A percentile compares a stretch with the other conserved stretches of the same genome.
phyloP scores from a whole-genome alignment of 331 rosid species.

The Pyracantha coccinea region DNA sequence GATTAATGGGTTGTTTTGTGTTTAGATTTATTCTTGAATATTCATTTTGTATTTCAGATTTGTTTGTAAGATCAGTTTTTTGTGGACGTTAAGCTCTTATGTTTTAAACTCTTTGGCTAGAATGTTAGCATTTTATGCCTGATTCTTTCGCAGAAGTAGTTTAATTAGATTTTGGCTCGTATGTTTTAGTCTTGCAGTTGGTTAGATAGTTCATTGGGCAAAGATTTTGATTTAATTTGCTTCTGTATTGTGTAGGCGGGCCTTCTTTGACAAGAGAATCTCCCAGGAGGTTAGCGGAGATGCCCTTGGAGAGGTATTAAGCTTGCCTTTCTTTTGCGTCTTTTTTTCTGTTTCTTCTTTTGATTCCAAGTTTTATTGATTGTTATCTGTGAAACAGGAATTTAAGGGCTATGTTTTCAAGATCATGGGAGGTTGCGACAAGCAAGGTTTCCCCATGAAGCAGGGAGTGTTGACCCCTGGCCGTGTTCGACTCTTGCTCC shows the following conservation, averaged over 20 bases:
- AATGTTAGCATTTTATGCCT: not conserved
- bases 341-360: not conserved
- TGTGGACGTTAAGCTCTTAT: not conserved
- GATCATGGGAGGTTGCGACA: slow-evolving; percentile 86
- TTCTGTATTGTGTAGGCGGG: slow-evolving; percentile 32
- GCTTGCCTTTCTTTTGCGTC: not conserved
- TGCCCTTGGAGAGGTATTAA: slow-evolving; percentile 63
- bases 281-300: slow-evolving; percentile 88
- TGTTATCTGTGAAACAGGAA: slow-evolving; percentile 30
- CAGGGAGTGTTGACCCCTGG: slow-evolving; percentile 93
- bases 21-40: too few relatives aligned
- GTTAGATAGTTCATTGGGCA: too few relatives aligned
- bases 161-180: not conserved
- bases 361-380: not conserved
- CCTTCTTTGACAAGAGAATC: slow-evolving; percentile 84
- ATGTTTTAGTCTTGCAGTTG: too few relatives aligned
- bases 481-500: slow-evolving; percentile 79
- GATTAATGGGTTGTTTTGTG: not conserved
- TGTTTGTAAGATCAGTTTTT: not conserved
- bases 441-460: slow-evolving; percentile 93
- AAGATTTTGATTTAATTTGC: not conserved
- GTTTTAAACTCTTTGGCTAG: not conserved
- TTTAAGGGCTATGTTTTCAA: slow-evolving; percentile 79
- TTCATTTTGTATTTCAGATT: too few relatives aligned
- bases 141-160: not conserved